Evolutionary conservation across 352 stramenopile species (phyloP).

Genomic region (Globisporangium viniferum): DNA sequence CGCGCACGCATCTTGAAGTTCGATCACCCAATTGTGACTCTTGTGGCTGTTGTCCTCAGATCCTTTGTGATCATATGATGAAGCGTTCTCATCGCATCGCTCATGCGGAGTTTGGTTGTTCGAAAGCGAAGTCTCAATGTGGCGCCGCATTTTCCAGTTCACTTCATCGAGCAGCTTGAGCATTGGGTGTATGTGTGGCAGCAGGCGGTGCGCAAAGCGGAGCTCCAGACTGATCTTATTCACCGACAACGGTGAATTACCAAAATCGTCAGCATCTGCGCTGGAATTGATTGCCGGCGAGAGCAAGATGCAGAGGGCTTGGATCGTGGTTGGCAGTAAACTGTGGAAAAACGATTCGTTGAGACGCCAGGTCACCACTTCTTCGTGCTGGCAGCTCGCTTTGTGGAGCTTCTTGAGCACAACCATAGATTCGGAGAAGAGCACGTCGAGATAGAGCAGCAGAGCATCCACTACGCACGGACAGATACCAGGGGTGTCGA

Average conservation of each 20-base stretch:
- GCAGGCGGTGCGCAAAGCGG: constrained; percentile 29
- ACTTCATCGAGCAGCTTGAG: constrained; percentile 62
- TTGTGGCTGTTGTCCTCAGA: background rate
- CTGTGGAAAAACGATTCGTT: constrained; percentile 49
- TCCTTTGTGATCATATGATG: background rate
- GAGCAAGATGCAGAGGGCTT: constrained; percentile 38
- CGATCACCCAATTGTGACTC: constrained; percentile 37
- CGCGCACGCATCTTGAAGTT: constrained; percentile 44
- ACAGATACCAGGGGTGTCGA: background rate
- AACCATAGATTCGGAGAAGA: constrained; percentile 29
- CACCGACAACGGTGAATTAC: background rate
- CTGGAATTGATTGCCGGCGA: background rate
- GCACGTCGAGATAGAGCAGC: constrained; percentile 34
- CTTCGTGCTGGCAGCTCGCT: constrained; percentile 49
- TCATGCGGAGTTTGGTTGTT: constrained; percentile 34
- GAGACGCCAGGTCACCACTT: constrained; percentile 42
- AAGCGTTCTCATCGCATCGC: background rate
- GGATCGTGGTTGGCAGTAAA: constrained; percentile 42
- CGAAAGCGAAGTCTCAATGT: background rate
- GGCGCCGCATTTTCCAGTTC: constrained; percentile 45
- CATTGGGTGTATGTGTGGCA: constrained; percentile 41
- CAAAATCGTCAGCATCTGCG: background rate
- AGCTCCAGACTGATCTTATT: constrained; percentile 9
- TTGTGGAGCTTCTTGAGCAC: constrained; percentile 53
- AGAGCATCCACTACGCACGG: constrained; percentile 27